Evolutionary conservation across 2,329 filamentous ascomycete genomes (phyloP).

Genomic region (Tolypocladium paradoxum): DNA sequence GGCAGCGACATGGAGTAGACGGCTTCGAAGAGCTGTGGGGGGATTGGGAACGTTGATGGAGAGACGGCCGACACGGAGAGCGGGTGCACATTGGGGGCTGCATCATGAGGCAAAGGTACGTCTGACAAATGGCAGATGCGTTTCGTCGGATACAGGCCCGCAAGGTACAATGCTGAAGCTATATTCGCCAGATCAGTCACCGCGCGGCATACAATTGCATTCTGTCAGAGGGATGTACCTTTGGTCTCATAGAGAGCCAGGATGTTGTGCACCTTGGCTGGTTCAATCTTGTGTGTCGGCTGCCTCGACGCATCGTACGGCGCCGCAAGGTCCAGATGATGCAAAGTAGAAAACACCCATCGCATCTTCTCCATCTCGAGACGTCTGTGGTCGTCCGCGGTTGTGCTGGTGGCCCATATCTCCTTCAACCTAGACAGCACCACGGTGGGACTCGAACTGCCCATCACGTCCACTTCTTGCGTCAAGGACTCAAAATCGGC

Average conservation of each 20-base stretch:
- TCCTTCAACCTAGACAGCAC: conserved; percentile 8
- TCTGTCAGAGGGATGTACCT: conserved; percentile 20
- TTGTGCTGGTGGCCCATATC: background rate
- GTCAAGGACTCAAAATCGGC: background rate
- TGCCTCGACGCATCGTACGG: background rate
- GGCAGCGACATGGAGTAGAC: conserved; percentile 46
- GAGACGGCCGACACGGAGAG: conserved; percentile 27
- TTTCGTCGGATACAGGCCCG: conserved; percentile 27
- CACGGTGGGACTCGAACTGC: conserved; percentile 3
- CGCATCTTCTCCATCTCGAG: conserved; percentile 15
- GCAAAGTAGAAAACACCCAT: conserved; percentile 51
- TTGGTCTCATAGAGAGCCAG: conserved; percentile 41
- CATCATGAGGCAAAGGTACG: conserved; percentile 23
- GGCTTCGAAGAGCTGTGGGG: conserved; percentile 32
- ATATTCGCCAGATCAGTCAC: background rate
- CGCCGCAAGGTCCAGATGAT: conserved; percentile 27
- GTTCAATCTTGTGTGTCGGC: background rate
- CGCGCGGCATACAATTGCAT: background rate
- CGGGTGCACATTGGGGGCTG: conserved; percentile 29
- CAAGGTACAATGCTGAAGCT: conserved; percentile 41
- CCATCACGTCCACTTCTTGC: conserved; percentile 5
- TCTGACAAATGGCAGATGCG: conserved; percentile 36
- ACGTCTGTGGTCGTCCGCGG: background rate
- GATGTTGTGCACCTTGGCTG: conserved; percentile 17
- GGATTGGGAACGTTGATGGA: conserved; percentile 23